Percentiles rank a stretch among this genome's conserved stretches.
phyloP scores from a whole-genome alignment of 2,329 filamentous ascomycete species.

The Alternaria gaisen region DNA sequence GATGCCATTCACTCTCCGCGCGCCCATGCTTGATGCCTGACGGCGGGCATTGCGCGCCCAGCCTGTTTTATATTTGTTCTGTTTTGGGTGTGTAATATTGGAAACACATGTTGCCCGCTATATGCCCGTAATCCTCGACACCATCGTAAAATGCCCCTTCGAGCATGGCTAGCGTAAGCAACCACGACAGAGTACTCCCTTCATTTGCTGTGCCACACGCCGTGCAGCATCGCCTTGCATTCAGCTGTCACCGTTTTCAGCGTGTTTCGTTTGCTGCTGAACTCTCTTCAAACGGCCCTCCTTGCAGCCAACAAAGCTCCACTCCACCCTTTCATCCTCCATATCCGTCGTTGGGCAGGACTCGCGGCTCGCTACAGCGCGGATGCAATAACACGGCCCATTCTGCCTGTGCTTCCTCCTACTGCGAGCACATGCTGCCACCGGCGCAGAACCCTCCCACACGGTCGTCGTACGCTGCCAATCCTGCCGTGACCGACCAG shows the following conservation, averaged over 20 bases:
- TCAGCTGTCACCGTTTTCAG: slow-evolving; percentile 25
- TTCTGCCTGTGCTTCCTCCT: slow-evolving; percentile 25
- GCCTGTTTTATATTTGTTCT: slow-evolving; percentile 20
- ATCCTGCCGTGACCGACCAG: slow-evolving; percentile 28
- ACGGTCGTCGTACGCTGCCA: slow-evolving; percentile 30
- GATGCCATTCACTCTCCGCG: background rate
- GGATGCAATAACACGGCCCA: slow-evolving; percentile 33
- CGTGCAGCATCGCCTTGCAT: slow-evolving; percentile 13
- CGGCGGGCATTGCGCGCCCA: slow-evolving; percentile 8
- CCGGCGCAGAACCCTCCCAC: slow-evolving; percentile 30
- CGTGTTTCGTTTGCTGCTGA: slow-evolving; percentile 30
- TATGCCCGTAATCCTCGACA: slow-evolving; percentile 34
- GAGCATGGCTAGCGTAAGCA: slow-evolving; percentile 21
- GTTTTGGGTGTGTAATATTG: slow-evolving; percentile 19
- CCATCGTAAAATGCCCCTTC: background rate
- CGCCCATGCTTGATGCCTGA: slow-evolving; percentile 11
- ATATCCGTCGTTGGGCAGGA: slow-evolving; percentile 31
- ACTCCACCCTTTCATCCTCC: slow-evolving; percentile 22
- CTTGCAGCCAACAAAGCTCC: slow-evolving; percentile 14
- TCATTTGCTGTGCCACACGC: slow-evolving; percentile 24
- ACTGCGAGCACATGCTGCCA: slow-evolving; percentile 29
- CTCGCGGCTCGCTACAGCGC: slow-evolving; percentile 35
- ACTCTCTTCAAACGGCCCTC: slow-evolving; percentile 8
- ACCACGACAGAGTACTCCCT: slow-evolving; percentile 10
- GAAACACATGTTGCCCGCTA: slow-evolving; percentile 25